Base-by-base conservation (phyloP, 2,329 filamentous ascomycete genomes). In the Beauveria australis region DNA sequence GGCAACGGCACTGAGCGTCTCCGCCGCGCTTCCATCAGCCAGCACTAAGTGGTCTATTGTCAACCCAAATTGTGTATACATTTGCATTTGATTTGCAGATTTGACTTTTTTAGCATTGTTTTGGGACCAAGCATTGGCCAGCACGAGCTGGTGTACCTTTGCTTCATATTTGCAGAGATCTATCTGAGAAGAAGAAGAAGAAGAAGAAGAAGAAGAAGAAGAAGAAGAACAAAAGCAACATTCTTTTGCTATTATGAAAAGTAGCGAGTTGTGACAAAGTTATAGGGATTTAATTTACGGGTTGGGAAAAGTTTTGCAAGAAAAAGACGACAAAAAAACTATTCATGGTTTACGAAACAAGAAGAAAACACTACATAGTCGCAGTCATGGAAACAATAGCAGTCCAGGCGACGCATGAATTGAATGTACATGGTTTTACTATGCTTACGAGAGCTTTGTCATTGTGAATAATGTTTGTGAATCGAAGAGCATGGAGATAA, bases 1-100 rank as follows among this genome's bases (percentile, higher is more conserved):
- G 41, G 46, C 2, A 62, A 66, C 54, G 68, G 69, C 2, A 64
- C 68, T 2, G 69, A 71, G 62, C 66, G 66, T 59, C 62, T 71
- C 18, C 65, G 69, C 57, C 65, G 68, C 22, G 63, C 67, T 61
- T 70, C 69, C 49, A 60, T 70, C 48, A 66, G 64, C 57, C 41
- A 40, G 41, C 28, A 59, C 37, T 58, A 60, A 30, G 55, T 24
- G 44, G 48, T n/a, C 19, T 60, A 6, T 26, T 24, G 19, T 12
- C 7, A 10, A 40, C 30, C 8, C 10, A 43, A 26, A 43, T 12
- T n/a, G 22, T 16, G 52, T 6, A 43, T 48, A 7, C 28, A 19
- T 26, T 40, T 16, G 37, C 19, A 19, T 16, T 30, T 48, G 52
- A 41, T 26, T 28, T 26, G 12, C 22, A 24, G 30, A 41, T 54